phyloP scores from a whole-genome alignment of 768 basidiomycete genomes.

The Leucosporidium scottii region DNA sequence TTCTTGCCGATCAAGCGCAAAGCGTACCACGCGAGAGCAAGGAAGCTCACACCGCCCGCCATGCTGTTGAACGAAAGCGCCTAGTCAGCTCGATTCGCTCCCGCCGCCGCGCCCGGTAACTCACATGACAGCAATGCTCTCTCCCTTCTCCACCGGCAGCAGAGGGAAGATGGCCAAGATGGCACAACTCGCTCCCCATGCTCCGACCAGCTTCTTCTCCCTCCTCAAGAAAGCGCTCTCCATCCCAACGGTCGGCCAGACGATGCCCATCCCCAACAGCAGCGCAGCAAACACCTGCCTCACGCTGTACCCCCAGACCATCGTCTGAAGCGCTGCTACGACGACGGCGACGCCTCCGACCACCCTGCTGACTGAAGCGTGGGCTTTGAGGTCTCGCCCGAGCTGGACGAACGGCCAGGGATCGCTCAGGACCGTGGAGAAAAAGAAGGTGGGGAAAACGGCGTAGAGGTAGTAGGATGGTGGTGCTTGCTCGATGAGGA shows the following conservation, averaged over 20 bases:
- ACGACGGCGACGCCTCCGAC: background rate
- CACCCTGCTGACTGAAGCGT: background rate
- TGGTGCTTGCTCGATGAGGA: slow-evolving; percentile 59
- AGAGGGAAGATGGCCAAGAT: slow-evolving; percentile 62
- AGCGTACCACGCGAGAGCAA: background rate
- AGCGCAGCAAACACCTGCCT: slow-evolving; percentile 62
- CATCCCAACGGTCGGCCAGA: slow-evolving; percentile 62
- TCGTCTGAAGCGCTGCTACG: background rate
- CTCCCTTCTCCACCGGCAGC: slow-evolving; percentile 63
- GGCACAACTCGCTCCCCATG: slow-evolving; percentile 53
- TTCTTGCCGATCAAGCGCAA: background rate
- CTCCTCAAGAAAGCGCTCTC: slow-evolving; percentile 40
- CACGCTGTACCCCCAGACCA: slow-evolving; percentile 56
- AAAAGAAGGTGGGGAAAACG: slow-evolving; percentile 69
- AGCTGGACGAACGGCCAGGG: background rate
- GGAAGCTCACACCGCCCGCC: background rate
- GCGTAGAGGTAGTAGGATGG: slow-evolving; percentile 70
- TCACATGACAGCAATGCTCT: slow-evolving; percentile 58
- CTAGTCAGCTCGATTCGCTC: background rate
- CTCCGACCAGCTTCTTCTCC: slow-evolving; percentile 38
- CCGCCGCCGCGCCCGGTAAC: slow-evolving; percentile 35
- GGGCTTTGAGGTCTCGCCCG: background rate
- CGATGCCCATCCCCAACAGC: slow-evolving; percentile 56
- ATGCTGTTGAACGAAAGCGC: background rate
- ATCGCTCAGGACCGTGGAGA: slow-evolving; percentile 47